phyloP scores from a whole-genome alignment of 139 green algal species.

The Micractinium conductrix region DNA sequence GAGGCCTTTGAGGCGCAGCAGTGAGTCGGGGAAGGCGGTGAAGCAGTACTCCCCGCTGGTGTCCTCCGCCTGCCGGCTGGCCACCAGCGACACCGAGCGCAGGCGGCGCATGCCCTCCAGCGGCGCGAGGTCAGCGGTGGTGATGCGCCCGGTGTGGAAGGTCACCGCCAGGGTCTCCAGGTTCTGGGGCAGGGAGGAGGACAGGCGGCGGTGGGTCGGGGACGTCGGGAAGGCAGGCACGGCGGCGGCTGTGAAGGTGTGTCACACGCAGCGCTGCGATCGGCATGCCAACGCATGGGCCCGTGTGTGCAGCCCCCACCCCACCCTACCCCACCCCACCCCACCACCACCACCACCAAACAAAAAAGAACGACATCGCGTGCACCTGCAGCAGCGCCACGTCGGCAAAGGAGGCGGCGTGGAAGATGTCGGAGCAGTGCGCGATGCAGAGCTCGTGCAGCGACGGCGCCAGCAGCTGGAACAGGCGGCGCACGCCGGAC shows the following conservation, averaged over 20 bases:
- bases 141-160: constrained; percentile 3
- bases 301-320: too few relatives aligned
- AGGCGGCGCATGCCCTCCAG: constrained; percentile 14
- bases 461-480: background rate
- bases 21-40: constrained; percentile 15
- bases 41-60: background rate
- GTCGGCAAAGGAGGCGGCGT: background rate
- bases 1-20: constrained; percentile 22
- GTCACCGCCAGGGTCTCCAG: constrained; percentile 31
- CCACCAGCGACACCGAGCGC: background rate
- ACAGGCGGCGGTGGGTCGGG: background rate
- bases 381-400: constrained; percentile 10
- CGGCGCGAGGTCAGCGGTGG: constrained; percentile 12
- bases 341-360: too few relatives aligned
- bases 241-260: too few relatives aligned
- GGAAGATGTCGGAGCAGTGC: constrained; percentile 37
- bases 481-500: background rate
- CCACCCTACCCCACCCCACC: too few relatives aligned
- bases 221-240: too few relatives aligned
- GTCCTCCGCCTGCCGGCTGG: background rate
- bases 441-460: constrained; percentile 29
- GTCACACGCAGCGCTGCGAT: too few relatives aligned
- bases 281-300: too few relatives aligned
- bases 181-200: background rate
- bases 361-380: too few relatives aligned